Evolutionary conservation across 257 asterid genomes (phyloP).

Genomic region (Capsicum rhomboideum): DNA sequence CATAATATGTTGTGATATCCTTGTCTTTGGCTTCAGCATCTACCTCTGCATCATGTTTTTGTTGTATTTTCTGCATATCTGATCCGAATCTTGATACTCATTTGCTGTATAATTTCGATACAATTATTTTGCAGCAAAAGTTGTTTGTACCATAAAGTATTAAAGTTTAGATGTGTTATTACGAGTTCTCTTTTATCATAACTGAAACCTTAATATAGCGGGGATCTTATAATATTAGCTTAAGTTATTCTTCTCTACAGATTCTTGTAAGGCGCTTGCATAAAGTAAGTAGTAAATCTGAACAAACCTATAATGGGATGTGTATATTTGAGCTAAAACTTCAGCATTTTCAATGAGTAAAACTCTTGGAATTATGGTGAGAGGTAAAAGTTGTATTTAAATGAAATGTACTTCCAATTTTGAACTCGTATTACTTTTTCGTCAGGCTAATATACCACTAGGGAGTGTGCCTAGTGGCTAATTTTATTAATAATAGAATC

Average conservation of each 20-base stretch:
- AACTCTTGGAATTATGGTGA: not conserved
- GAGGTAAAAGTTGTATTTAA: no score
- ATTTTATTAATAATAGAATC: no score
- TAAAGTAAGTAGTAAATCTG: not conserved
- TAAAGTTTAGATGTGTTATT: not conserved
- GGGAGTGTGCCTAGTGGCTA: no score
- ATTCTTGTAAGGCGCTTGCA: not conserved
- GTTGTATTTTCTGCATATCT: not conserved
- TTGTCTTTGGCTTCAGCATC: not conserved
- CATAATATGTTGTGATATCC: not conserved
- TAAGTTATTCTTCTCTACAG: not conserved
- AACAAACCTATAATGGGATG: not conserved
- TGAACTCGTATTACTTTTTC: no score
- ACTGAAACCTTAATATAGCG: not conserved
- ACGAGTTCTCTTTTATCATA: not conserved
- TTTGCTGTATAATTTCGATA: not conserved
- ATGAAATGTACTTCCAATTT: no score
- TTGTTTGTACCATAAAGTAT: not conserved
- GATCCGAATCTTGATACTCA: not conserved
- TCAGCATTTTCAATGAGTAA: not conserved
- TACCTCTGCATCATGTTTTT: not conserved
- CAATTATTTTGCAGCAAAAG: not conserved
- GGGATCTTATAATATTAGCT: not conserved
- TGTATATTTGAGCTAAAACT: not conserved
- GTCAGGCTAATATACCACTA: no score